These are phyloP conservation scores for Penicillium corylophilum DNA, from an alignment of 2,329 filamentous ascomycete species.

Conservation along the genomic window DNA sequence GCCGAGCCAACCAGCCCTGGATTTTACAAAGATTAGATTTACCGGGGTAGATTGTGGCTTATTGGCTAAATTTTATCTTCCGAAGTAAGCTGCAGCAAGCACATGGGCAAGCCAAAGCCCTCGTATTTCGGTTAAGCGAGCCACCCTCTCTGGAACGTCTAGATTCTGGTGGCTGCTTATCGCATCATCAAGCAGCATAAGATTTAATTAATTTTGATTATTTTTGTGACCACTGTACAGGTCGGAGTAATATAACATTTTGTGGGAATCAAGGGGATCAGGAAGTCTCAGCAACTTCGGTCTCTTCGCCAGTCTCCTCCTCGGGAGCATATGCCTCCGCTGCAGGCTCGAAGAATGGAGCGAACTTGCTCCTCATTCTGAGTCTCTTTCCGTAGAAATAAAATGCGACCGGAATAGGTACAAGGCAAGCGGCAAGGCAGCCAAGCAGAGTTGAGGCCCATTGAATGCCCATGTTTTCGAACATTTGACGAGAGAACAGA, in stretches of 20 bases:
- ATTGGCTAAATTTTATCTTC: too few relatives aligned
- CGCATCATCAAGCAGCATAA: constrained; percentile 42
- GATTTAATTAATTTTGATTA: constrained; percentile 48
- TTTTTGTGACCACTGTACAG: not conserved
- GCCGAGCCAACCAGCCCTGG: too few relatives aligned
- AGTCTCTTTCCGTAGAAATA: constrained; percentile 31
- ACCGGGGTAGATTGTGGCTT: too few relatives aligned
- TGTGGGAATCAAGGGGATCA: not conserved
- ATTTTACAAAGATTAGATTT: too few relatives aligned
- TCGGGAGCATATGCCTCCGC: constrained; percentile 43
- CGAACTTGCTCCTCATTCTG: constrained; percentile 25
- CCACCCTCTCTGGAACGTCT: not conserved
- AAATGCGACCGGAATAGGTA: constrained; percentile 41
- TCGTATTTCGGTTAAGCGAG: not conserved
- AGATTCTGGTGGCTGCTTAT: not conserved
- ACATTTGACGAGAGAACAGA: constrained; percentile 58
- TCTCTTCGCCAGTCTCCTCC: constrained; percentile 5
- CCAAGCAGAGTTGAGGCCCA: constrained; percentile 41
- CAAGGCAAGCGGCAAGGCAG: constrained; percentile 33
- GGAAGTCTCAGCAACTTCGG: not conserved
- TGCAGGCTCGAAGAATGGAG: constrained; percentile 48
- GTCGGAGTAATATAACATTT: not conserved
- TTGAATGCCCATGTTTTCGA: constrained; percentile 39
- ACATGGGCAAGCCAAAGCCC: too few relatives aligned
- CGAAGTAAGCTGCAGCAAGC: too few relatives aligned